Evolutionary conservation across 78 protist species (phyloP), one percentile per base, ranked within the genome.

Genomic region (Polysphondylium violaceum): DNA sequence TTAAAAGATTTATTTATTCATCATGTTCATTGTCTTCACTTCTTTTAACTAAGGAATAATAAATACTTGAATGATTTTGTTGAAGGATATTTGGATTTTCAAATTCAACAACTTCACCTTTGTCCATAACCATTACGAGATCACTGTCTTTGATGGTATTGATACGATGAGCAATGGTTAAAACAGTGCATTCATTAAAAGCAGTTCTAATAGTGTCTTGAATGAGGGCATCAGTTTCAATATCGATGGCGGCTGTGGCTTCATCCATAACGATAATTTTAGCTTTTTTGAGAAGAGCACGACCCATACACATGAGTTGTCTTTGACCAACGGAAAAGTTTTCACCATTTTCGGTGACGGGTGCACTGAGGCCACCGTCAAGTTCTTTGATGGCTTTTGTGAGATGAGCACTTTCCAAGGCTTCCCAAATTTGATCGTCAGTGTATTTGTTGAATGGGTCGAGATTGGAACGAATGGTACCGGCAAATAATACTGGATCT

Each of bases 281-380:
- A 3, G 94, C 23, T 60, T 38, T 53, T 44, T 81, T 67, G 16
- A 96, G 94, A 25, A 96, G 60, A 1, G 98, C 98, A 21, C 99
- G 88, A 16, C 95, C 98, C 73, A 97, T 43, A 76, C 98, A 97
- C 36, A 98, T 33, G 64, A 98, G 95, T 91, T 97, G 99, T 16
- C 98, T 68, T 91, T 97, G 95, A 6, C 99, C 99, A 25, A 89
- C 96, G n/a, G 93, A 65, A 79, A 97, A 88, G 89, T 98, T 98
- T 14, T 88, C 90, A 33, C 98, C 98, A 50, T 74, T 65, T 23
- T 72, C 93, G 91, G 33, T 50, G 19, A 47, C 92, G 59, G 60
- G 21, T 9, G 71, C 19, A 72, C 53, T 83, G 23, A 93, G n/a
- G 50, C 88, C 87, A 53, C 81, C 81, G 21, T 33, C 53, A 3